phyloP scores from a whole-genome alignment of 371 early-diverging fungal genomes.

The Zopfochytrium polystomum region DNA sequence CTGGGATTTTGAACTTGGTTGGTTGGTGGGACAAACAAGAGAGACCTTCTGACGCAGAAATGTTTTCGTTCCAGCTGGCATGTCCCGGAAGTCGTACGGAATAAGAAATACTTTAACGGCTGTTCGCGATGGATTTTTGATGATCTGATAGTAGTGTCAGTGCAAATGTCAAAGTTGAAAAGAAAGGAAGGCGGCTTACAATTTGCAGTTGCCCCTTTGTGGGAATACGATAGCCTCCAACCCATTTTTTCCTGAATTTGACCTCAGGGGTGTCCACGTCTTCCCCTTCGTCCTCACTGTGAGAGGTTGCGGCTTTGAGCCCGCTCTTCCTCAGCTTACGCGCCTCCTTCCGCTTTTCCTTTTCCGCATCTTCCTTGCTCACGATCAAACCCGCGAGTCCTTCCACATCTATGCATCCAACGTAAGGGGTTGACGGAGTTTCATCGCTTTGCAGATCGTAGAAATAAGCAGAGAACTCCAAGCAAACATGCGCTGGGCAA shows the following conservation, averaged over 20 bases:
- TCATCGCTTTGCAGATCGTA: conserved; percentile 60
- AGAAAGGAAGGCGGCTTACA: conserved; percentile 31
- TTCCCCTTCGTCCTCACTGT: neutral
- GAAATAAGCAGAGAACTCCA: conserved; percentile 73
- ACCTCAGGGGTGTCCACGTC: conserved; percentile 4
- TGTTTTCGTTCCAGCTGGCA: conserved; percentile 72
- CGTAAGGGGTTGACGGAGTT: too few relatives aligned
- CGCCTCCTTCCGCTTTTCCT: neutral
- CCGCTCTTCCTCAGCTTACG: neutral
- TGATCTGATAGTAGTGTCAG: conserved; percentile 40
- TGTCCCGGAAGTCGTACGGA: conserved; percentile 76
- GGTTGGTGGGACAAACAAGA: too few relatives aligned
- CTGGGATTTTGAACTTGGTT: too few relatives aligned
- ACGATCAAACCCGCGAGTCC: conserved; percentile 23
- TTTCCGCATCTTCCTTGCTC: conserved; percentile 32
- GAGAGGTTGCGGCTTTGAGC: neutral
- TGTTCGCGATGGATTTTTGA: conserved; percentile 77
- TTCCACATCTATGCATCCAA: conserved; percentile 61
- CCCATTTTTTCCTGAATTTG: conserved; percentile 20
- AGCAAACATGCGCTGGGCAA: conserved; percentile 66
- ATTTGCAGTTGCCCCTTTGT: conserved; percentile 77
- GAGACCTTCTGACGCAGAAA: conserved; percentile 77
- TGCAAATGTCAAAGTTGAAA: conserved; percentile 60
- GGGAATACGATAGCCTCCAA: conserved; percentile 68
- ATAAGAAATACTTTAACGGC: conserved; percentile 77